Evolutionary conservation across 306 rosid genomes (phyloP), one percentile per base, ranked within the genome.

Genomic region (Dicorynia guianensis): DNA sequence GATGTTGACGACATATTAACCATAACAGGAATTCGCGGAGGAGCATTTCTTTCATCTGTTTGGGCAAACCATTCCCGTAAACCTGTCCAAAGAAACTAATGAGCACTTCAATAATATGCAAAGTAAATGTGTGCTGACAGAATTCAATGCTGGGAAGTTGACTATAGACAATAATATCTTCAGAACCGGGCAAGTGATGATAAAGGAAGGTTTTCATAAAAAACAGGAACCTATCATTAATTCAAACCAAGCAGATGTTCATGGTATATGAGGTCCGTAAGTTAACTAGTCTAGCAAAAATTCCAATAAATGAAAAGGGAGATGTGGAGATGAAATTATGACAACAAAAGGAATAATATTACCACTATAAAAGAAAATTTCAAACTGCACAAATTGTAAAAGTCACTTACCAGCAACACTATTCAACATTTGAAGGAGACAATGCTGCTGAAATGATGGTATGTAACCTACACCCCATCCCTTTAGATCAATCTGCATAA

Each of bases 381-480:
- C 57, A 67, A 62, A 68, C 53, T 6, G 13, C 43, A 11, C 44
- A 34, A 34, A 61, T 8, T 55, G 72, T 42, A 74, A 76, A 58
- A 77, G 17, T 7, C 49, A 75, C 87, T 89, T 74, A 95, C 99
- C 99, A 74, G 99, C 97, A 73, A 95, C 97, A 82, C 97, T 90
- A 84, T 95, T 95, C 83, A 95, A 78, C 87, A 95, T 84, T 84
- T 95, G 99, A 63, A 92, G 96, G 58, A 95, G 93, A 86, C 99
- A 95, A 87, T 95, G 92, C 84, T 92, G 99, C 91, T 92, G 99
- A 83, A 92, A 95, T 53, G 97, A 90, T 71, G 97, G 76, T 9
- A 89, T 14, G 74, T 95, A 95, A 79, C 99, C 96, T 68, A 81
- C 97, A 68, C 96, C 99, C 99, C 99, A 95, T 63, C 99, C 99